Evolutionary conservation across 257 asterid species (phyloP).

Genomic region (Solanum neorickii): DNA sequence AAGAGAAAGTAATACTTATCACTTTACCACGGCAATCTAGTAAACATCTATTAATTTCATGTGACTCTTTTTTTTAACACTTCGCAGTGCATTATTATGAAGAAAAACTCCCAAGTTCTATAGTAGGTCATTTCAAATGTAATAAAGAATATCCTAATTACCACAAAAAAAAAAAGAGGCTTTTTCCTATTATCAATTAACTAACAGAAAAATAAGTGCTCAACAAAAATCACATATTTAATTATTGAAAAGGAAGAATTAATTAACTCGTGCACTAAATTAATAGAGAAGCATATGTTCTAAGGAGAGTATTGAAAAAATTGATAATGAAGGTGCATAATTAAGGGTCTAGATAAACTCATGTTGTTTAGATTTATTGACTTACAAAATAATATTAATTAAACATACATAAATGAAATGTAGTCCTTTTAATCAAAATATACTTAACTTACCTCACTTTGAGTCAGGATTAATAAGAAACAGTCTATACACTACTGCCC

Average conservation of each 20-base stretch:
- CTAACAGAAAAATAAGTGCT: not conserved
- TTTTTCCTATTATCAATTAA: not conserved
- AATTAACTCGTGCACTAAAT: not conserved
- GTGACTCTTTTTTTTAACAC: not conserved
- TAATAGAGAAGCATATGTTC: not conserved
- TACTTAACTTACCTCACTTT: not conserved
- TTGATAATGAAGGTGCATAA: not conserved
- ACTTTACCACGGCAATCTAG: not conserved
- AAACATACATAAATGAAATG: not conserved
- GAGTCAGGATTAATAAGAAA: not conserved
- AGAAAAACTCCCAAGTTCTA: not conserved
- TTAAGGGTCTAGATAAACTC: not conserved
- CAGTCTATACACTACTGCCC: fast-evolving
- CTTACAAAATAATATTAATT: not conserved
- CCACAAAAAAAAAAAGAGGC: not conserved
- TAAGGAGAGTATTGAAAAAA: not conserved
- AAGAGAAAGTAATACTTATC: not conserved
- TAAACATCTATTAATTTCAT: not conserved
- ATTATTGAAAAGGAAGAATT: not conserved
- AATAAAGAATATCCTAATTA: not conserved
- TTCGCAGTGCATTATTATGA: not conserved
- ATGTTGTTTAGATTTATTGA: not conserved
- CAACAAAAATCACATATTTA: not conserved
- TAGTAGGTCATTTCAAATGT: not conserved
- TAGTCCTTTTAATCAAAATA: not conserved